Conservation (phyloP, 2,329 filamentous ascomycete species). For the Apiospora malaysiana region DNA sequence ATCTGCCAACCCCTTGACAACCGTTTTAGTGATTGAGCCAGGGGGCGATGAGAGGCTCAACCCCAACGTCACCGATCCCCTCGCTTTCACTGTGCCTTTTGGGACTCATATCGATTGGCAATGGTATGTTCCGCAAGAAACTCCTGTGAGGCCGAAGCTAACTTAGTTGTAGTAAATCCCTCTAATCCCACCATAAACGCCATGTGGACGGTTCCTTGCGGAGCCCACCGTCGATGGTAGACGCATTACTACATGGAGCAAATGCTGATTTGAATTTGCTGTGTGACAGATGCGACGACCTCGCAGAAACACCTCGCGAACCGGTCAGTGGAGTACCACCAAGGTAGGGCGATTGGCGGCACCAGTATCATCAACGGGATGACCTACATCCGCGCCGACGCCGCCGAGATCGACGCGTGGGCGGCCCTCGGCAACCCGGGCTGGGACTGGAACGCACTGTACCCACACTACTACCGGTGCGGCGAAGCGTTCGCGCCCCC, state of each 20-base stretch:
- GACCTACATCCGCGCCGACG: slow-evolving; percentile 52
- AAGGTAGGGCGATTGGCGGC: slow-evolving; percentile 47
- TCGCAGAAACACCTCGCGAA: slow-evolving; percentile 40
- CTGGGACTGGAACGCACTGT: slow-evolving; percentile 52
- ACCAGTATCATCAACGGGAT: slow-evolving; percentile 50
- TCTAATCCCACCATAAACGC: no score
- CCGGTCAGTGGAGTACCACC: slow-evolving; percentile 41
- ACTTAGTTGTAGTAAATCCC: not conserved
- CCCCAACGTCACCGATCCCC: slow-evolving; percentile 39
- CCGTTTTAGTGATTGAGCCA: slow-evolving; percentile 45
- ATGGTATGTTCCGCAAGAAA: slow-evolving; percentile 25
- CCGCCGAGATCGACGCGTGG: slow-evolving; percentile 50
- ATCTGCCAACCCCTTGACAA: slow-evolving; percentile 39
- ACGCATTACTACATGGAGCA: no score
- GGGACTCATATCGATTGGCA: slow-evolving; percentile 43
- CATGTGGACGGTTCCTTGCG: no score
- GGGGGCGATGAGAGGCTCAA: slow-evolving; percentile 44
- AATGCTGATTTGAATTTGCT: not conserved
- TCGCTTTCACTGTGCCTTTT: slow-evolving; percentile 34
- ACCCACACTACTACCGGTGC: slow-evolving; percentile 56
- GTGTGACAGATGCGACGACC: slow-evolving; percentile 32
- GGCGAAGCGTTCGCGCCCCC: slow-evolving; percentile 45
- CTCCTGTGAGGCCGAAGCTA: not conserved
- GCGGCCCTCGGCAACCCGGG: slow-evolving; percentile 49
- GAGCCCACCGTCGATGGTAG: no score